These are phyloP conservation scores for Colletotrichum higginsianum DNA, from an alignment of 2,329 filamentous ascomycete genomes.

Conservation along the genomic window DNA sequence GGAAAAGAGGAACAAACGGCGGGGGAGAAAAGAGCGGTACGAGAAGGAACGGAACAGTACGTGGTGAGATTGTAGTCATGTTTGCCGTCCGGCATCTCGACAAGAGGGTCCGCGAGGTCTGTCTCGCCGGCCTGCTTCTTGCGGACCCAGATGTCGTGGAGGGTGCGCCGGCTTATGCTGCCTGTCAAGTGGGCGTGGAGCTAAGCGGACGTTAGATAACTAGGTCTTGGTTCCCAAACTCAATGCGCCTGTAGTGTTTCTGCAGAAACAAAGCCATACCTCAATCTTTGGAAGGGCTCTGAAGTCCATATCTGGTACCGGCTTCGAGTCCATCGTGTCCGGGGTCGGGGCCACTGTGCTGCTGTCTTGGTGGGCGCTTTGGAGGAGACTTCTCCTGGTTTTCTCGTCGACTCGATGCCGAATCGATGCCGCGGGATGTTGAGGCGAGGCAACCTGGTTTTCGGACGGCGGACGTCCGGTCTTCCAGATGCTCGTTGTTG, in stretches of 20 bases:
- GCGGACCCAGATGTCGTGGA: constrained; percentile 80
- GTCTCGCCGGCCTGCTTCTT: constrained; percentile 70
- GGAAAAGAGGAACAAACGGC: background rate
- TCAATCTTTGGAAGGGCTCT: constrained; percentile 69
- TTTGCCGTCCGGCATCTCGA: constrained; percentile 79
- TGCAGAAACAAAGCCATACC: constrained; percentile 51
- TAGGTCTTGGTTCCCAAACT: background rate
- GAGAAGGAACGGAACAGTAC: constrained; percentile 61
- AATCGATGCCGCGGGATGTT: background rate
- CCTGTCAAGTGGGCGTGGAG: constrained; percentile 87
- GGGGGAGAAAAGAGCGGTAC: background rate
- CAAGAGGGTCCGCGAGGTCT: constrained; percentile 76
- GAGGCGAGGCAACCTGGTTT: too few relatives aligned
- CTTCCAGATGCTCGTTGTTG: too few relatives aligned
- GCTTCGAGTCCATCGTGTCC: constrained; percentile 1
- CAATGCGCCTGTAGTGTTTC: constrained; percentile 9
- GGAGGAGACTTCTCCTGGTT: background rate
- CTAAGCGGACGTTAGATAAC: constrained; percentile 55
- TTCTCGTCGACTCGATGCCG: too few relatives aligned
- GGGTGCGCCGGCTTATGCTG: constrained; percentile 79
- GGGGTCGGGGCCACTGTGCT: background rate
- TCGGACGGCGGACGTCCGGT: too few relatives aligned
- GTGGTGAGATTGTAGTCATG: constrained; percentile 79
- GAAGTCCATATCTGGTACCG: constrained; percentile 57
- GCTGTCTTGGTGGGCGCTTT: background rate